Evolutionary conservation across 2,329 filamentous ascomycete species (phyloP).

Genomic region (Colletotrichum incanum): DNA sequence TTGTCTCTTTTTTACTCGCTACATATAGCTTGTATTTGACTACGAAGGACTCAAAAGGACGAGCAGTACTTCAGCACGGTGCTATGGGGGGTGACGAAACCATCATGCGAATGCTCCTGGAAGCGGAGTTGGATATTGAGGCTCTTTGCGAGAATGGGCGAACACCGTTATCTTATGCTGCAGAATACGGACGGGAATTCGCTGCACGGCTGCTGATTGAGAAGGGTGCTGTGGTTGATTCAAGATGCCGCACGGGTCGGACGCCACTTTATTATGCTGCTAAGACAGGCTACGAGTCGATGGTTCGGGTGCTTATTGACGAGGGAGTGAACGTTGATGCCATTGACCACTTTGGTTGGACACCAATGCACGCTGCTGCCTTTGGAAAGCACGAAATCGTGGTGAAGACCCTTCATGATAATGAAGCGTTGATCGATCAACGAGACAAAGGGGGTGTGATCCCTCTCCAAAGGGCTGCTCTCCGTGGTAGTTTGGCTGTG

Average conservation of each 20-base stretch:
- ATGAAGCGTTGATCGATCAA: neutral
- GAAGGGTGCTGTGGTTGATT: too few relatives aligned
- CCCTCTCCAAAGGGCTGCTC: neutral
- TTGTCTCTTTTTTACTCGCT: neutral
- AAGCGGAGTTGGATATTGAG: neutral
- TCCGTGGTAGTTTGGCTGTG: neutral
- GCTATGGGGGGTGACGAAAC: neutral
- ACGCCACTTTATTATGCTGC: too few relatives aligned
- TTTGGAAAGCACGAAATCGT: neutral
- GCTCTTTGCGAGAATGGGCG: accelerated
- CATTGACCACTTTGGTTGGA: neutral
- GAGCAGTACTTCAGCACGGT: neutral
- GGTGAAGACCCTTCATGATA: neutral
- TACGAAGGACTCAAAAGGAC: neutral
- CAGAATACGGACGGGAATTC: too few relatives aligned
- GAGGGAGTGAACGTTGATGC: neutral
- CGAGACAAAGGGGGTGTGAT: neutral
- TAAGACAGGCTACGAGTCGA: too few relatives aligned
- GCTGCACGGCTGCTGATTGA: too few relatives aligned
- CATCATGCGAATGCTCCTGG: neutral
- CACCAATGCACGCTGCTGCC: neutral
- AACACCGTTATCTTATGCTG: neutral
- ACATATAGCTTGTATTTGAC: neutral
- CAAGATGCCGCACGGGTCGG: too few relatives aligned
- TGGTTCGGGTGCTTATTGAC: neutral